These are phyloP conservation scores for Salix exigua DNA, from an alignment of 345 rosid genomes.

Conservation along the genomic window DNA sequence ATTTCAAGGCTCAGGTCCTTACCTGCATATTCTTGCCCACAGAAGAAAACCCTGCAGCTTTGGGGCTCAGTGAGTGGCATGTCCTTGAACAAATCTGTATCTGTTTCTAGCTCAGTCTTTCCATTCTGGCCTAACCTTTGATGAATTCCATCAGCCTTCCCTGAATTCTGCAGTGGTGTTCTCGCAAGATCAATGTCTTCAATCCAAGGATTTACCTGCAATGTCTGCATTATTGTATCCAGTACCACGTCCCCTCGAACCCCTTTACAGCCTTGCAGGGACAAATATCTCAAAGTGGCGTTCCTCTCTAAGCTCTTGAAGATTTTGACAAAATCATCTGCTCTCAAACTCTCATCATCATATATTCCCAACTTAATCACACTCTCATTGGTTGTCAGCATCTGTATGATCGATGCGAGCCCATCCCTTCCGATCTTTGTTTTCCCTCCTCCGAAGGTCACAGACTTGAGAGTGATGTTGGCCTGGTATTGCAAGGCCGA, in stretches of 20 bases:
- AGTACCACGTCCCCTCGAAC: constrained; percentile 64
- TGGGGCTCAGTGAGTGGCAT: constrained; percentile 82
- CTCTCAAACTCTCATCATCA: constrained; percentile 69
- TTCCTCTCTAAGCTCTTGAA: constrained; percentile 73
- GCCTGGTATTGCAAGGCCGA: constrained; percentile 85
- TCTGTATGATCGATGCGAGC: constrained; percentile 64
- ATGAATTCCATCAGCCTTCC: constrained; percentile 63
- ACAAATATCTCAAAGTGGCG: constrained; percentile 60
- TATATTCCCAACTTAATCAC: constrained; percentile 58
- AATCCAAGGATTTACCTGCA: constrained; percentile 84
- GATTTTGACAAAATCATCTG: constrained; percentile 65
- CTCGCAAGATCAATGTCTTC: constrained; percentile 78
- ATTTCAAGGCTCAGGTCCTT: not conserved
- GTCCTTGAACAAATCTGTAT: constrained; percentile 65
- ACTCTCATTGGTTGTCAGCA: constrained; percentile 74
- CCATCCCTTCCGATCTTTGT: constrained; percentile 76
- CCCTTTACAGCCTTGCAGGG: constrained; percentile 86
- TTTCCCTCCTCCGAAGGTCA: constrained; percentile 66
- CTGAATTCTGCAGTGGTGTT: constrained; percentile 70
- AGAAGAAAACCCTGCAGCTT: constrained; percentile 80
- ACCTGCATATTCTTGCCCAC: constrained; percentile 96
- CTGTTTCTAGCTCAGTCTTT: constrained; percentile 46
- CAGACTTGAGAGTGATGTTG: constrained; percentile 60
- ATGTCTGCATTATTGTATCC: constrained; percentile 62
- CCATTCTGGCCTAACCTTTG: constrained; percentile 75